A percentile compares a stretch with the other conserved stretches of the same genome.
These are phyloP conservation scores for Coemansia sp. DNA, from an alignment of 192 early-diverging fungal species.

Conservation along the genomic window DNA sequence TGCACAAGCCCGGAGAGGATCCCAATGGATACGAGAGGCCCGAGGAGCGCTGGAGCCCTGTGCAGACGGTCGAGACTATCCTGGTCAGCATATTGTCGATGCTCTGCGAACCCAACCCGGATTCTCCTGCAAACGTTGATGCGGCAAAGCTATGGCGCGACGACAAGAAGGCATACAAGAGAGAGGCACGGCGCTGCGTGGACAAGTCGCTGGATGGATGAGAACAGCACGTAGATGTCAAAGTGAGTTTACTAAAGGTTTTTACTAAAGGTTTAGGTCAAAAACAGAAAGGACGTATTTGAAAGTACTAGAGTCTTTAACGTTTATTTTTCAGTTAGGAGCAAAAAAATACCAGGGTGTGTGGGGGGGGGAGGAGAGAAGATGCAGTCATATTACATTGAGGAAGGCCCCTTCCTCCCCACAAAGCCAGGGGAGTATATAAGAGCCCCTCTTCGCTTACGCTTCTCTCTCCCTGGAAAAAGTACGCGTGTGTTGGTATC, in stretches of 20 bases:
- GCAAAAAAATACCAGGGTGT: background rate
- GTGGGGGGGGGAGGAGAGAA: too few species aligned
- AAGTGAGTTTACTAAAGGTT: background rate
- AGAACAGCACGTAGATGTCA: background rate
- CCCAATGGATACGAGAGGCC: constrained; percentile 88
- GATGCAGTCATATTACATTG: background rate
- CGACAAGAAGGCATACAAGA: constrained; percentile 69
- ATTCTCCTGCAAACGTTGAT: constrained; percentile 93
- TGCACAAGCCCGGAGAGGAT: constrained; percentile 85
- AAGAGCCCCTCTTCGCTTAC: background rate
- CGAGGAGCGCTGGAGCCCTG: constrained; percentile 91
- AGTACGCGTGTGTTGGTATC: too few species aligned
- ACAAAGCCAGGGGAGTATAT: background rate
- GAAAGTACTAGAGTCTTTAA: background rate
- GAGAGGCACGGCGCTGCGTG: constrained; percentile 66
- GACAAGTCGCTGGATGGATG: constrained; percentile 45
- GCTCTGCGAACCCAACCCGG: constrained; percentile 90
- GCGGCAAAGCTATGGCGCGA: constrained; percentile 89
- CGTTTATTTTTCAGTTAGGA: background rate
- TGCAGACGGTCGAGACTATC: constrained; percentile 94
- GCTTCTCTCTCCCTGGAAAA: background rate
- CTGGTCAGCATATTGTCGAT: constrained; percentile 88
- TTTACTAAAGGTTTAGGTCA: background rate
- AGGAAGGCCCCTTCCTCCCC: too few species aligned
- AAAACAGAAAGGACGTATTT: background rate